phyloP scores from a whole-genome alignment of 495 filamentous ascomycete species.

The Daldinia concentrica region DNA sequence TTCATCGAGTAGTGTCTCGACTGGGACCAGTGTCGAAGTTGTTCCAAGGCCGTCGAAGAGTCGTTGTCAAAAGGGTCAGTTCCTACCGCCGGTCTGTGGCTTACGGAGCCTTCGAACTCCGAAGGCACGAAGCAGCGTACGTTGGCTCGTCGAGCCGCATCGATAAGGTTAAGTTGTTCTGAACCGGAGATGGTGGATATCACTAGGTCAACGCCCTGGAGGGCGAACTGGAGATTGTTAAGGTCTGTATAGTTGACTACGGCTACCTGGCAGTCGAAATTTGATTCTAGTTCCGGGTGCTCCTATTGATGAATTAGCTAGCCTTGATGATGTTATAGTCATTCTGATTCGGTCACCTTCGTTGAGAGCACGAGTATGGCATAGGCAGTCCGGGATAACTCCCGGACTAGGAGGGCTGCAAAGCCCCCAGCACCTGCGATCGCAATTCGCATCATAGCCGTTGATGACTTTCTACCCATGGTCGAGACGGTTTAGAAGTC shows the following conservation, averaged over 20 bases:
- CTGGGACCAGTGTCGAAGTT: constrained; percentile 61
- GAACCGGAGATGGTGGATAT: constrained; percentile 75
- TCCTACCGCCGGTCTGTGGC: constrained; percentile 53
- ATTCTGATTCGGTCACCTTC: constrained; percentile 54
- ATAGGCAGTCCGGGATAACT: constrained; percentile 67
- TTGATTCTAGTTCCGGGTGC: constrained; percentile 53
- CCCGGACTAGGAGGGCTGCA: constrained; percentile 68
- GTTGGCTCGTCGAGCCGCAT: constrained; percentile 70
- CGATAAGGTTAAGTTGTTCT: constrained; percentile 75
- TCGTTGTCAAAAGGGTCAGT: constrained; percentile 65
- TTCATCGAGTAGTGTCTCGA: constrained; percentile 60
- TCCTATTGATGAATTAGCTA: constrained; percentile 47
- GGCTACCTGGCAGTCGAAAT: constrained; percentile 66
- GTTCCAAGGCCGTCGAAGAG: constrained; percentile 59
- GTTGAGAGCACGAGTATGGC: constrained; percentile 74
- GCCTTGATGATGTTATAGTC: constrained; percentile 23
- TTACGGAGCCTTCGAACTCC: constrained; percentile 72
- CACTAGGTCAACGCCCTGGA: constrained; percentile 75
- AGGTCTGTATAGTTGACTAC: constrained; percentile 70
- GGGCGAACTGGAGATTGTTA: constrained; percentile 65
- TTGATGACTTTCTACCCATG: constrained; percentile 50
- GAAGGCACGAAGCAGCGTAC: constrained; percentile 77
- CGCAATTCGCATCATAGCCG: constrained; percentile 72
- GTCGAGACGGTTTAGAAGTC: constrained; percentile 30
- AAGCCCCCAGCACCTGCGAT: constrained; percentile 77